Conservation (phyloP, 208 protist species). For the Acanthamoeba triangularis region DNA sequence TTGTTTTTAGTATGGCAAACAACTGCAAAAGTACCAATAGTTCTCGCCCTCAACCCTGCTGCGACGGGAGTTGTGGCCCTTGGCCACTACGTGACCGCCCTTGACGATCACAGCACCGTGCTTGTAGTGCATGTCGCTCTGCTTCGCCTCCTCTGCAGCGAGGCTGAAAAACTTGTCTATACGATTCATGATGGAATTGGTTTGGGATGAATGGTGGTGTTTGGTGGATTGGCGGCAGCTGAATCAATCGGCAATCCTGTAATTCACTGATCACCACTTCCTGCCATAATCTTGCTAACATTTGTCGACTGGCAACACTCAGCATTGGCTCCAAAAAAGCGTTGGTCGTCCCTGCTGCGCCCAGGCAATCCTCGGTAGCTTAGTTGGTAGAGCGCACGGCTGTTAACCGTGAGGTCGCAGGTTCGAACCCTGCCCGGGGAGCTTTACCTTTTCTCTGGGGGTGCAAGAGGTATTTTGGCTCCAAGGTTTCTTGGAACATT, state of each 20-base stretch:
- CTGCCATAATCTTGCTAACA: too few relatives aligned
- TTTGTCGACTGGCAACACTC: too few relatives aligned
- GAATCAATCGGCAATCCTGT: too few relatives aligned
- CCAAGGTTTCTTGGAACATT: too few relatives aligned
- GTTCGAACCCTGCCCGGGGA: conserved; percentile 56
- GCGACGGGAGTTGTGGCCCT: conserved; percentile 61
- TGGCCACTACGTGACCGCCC: background rate
- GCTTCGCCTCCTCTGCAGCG: conserved; percentile 29
- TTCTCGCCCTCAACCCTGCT: conserved; percentile 13
- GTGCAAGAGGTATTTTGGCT: too few relatives aligned
- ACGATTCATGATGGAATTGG: background rate
- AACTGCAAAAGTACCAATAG: background rate
- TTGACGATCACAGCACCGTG: conserved; percentile 54
- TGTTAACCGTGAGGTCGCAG: conserved; percentile 65
- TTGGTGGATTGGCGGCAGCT: too few relatives aligned
- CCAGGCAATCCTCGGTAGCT: conserved; percentile 44
- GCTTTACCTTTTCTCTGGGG: conserved; percentile 9
- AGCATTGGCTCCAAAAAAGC: too few relatives aligned
- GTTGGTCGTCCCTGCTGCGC: too few relatives aligned
- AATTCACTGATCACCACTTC: too few relatives aligned
- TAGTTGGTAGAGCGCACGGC: conserved; percentile 62
- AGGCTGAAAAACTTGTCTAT: conserved; percentile 27
- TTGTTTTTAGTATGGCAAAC: background rate
- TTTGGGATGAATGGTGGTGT: background rate
- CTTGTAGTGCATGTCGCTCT: conserved; percentile 46